These are phyloP conservation scores for Cytospora schulzeri DNA, from an alignment of 2,329 filamentous ascomycete genomes.

Conservation along the genomic window DNA sequence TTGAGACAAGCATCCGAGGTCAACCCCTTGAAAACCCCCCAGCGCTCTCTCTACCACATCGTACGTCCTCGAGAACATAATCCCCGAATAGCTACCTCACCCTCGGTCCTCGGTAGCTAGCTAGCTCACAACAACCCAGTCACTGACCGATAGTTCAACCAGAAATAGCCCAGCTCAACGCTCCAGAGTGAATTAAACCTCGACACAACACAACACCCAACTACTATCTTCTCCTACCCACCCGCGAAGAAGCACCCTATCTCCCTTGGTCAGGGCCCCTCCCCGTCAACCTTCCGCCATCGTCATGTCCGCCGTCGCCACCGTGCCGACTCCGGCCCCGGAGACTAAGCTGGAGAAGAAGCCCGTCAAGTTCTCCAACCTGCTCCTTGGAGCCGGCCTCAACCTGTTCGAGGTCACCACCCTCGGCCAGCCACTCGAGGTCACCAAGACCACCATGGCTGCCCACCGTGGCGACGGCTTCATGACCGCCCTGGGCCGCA, in stretches of 20 bases:
- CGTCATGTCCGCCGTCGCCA: conserved; percentile 64
- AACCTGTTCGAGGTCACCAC: conserved; percentile 89
- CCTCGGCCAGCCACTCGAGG: conserved; percentile 82
- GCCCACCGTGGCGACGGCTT: conserved; percentile 92
- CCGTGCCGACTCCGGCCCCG: conserved; percentile 49
- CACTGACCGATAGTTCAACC: background rate
- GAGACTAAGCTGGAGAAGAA: conserved; percentile 84
- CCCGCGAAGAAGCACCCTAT: conserved; percentile 81
- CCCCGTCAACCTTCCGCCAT: conserved; percentile 45
- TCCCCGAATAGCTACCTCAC: background rate
- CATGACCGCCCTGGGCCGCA: conserved; percentile 74
- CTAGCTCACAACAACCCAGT: background rate
- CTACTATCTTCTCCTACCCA: conserved; percentile 30
- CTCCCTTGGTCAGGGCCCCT: conserved; percentile 98
- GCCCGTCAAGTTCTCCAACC: conserved; percentile 99
- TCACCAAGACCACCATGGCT: conserved; percentile 99
- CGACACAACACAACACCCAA: background rate
- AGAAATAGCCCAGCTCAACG: background rate
- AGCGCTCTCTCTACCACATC: background rate
- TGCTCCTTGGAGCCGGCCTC: conserved; percentile 89
- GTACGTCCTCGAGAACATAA: background rate
- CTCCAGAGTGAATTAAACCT: background rate
- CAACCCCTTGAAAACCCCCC: background rate
- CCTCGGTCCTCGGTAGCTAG: too few species aligned
- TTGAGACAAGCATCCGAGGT: background rate